Base-by-base conservation (phyloP, 495 filamentous ascomycete species). In the Penicillium lividum region DNA sequence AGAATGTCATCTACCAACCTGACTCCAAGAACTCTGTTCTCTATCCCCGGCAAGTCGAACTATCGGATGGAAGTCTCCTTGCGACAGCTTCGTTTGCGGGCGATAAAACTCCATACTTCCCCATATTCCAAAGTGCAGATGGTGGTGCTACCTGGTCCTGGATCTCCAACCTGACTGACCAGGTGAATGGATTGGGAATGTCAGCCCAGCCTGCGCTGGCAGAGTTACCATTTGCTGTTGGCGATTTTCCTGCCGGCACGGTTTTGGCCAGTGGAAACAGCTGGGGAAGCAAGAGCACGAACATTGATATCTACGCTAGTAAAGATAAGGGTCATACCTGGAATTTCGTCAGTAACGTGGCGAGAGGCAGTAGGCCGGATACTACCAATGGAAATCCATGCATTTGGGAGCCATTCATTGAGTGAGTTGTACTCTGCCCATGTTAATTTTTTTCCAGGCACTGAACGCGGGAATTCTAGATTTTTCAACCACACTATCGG, bases 251-350 rank as follows among this genome's bases (percentile, higher is more conserved):
- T 7, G 34, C 34, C 34, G 34, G 34, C 6, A 36, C 34, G 7
- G 10, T 36, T 13, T 13, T 36, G 7, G 34, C 34, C 6, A 13
- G 46, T 46, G 58, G 58, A 56, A 56, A 55, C 52, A 55, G 11
- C 71, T 82, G 31, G 85, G 83, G 7, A 85, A 82, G 15, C 48
- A 75, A 76, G 27, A 84, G 83, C 58, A 88, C 86, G 3, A 73
- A 84, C 57, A 86, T 88, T 60, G 86, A 88, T 56, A 57, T 89
- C 15, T 88, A 88, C 57, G 83, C 79, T n/a, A 80, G 74, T 47
- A 69, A 58, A 22, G 82, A 89, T 67, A 69, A 70, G 49, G 85
- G 78, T 31, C 58, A 63, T 31, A 82, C 82, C 6, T 88, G 84
- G 85, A 62, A 78, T 28, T 88, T 88, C 61, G 74, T 86, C 42